Evolutionary conservation across 1,139 yeast species (phyloP), one percentile per base, ranked within the genome.

Genomic region (Yamadazyma blattariae): DNA sequence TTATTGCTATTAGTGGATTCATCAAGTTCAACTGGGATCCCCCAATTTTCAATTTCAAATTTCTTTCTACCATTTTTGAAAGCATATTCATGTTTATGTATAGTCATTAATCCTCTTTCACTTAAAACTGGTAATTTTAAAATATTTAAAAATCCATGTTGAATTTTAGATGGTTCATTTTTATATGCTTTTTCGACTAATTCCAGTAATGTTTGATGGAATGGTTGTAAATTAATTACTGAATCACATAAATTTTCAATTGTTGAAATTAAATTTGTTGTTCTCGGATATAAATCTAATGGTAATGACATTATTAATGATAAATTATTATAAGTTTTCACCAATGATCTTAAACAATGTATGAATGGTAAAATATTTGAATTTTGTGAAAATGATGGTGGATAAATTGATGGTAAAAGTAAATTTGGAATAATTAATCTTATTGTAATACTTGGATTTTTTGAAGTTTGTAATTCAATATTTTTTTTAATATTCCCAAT

Each of bases 31-130:
- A 92, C 95, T 0, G 98, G 97, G 31, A 92, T 92, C 17, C 95
- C 87, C 95, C 96, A 90, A 51, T 81, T 87, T 45, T 85, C 90
- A 39, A 90, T 83, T 51, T 85, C 95, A 54, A 92, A 88, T 51
- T 75, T 79, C 59, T 81, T 79, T 43, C 85, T 72, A 11, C 96
- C 92, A 43, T 88, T 88, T 52, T 83, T 81, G 61, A 90, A 92
- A 3, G 96, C 90, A 57, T 76, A 82, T 59, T 90, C 97, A 36
- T 87, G 83, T 38, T 70, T 69, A 38, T 80, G 77, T 2, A 79
- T 74, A 48, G 78, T 77, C 96, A 89, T 90, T 47, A 78, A 69
- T 0, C 98, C 97, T 29, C 78, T 59, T 30, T 83, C 92, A 32
- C 89, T 79, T 29, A 87, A 60, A 2, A 76, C 67, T 0, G 96